Evolutionary conservation across 2,329 filamentous ascomycete genomes (phyloP).

Genomic region (Pyrenophora tritici-repentis): DNA sequence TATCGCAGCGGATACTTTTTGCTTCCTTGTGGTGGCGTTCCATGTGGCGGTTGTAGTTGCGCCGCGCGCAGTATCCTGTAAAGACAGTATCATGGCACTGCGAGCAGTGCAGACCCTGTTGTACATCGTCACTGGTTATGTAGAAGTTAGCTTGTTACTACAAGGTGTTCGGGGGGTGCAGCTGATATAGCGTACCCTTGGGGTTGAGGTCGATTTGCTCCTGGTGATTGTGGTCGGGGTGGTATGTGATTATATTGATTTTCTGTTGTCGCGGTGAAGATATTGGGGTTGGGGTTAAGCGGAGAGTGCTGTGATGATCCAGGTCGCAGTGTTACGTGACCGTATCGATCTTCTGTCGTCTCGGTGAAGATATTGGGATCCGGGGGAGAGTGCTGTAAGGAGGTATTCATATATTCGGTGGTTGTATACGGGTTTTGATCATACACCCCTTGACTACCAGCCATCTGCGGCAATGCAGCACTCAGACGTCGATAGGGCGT

Average conservation of each 20-base stretch:
- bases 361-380: too few relatives aligned
- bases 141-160: not conserved
- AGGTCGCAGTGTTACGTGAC: not conserved
- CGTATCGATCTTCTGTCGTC: too few relatives aligned
- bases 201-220: too few relatives aligned
- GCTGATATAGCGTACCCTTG: too few relatives aligned
- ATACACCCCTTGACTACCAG: not conserved
- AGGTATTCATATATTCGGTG: not conserved
- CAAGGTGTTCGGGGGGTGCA: too few relatives aligned
- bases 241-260: not conserved
- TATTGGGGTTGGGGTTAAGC: too few relatives aligned
- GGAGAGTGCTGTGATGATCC: too few relatives aligned
- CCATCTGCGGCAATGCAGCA: not conserved
- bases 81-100: not conserved
- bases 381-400: too few relatives aligned
- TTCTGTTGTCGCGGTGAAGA: too few relatives aligned
- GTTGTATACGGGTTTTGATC: not conserved
- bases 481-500: not conserved
- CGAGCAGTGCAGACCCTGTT: not conserved
- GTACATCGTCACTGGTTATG: not conserved
- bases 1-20: not conserved
- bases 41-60: constrained; percentile 2
- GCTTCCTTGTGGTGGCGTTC: not conserved
- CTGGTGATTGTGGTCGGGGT: too few relatives aligned
- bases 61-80: constrained; percentile 3